These are phyloP conservation scores for Plenodomus tracheiphilus DNA, from an alignment of 2,329 filamentous ascomycete species.

Conservation along the genomic window DNA sequence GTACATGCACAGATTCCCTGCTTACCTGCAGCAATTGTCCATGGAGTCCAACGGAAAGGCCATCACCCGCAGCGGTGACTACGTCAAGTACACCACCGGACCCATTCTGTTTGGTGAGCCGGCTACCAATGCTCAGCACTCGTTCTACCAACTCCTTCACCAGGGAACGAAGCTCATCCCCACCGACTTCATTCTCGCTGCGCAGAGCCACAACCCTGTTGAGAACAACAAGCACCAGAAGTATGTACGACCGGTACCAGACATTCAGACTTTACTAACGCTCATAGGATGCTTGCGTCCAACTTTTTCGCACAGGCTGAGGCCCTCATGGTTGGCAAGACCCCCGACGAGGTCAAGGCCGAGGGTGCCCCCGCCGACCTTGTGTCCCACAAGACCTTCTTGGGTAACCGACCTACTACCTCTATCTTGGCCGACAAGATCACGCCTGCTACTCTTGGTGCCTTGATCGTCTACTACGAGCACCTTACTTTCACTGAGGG, in stretches of 20 bases:
- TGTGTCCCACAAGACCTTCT: conserved; percentile 98
- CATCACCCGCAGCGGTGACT: conserved; percentile 81
- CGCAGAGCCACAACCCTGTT: conserved; percentile 95
- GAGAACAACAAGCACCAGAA: conserved; percentile 92
- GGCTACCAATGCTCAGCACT: conserved; percentile 98
- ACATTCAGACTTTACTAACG: conserved; percentile 19
- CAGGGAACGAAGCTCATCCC: conserved; percentile 99
- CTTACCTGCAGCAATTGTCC: conserved; percentile 97
- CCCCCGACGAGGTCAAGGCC: conserved; percentile 74
- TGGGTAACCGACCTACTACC: conserved; percentile 95
- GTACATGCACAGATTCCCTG: conserved; percentile 98
- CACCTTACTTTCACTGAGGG: conserved; percentile 98
- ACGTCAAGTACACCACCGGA: conserved; percentile 97
- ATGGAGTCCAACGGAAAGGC: conserved; percentile 99
- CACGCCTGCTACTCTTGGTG: conserved; percentile 89
- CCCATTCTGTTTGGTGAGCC: conserved; percentile 97
- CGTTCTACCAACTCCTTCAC: conserved; percentile 99
- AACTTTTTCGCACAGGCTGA: conserved; percentile 92
- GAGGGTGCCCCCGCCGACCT: conserved; percentile 75
- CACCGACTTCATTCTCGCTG: conserved; percentile 95
- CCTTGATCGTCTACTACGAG: conserved; percentile 98
- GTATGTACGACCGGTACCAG: conserved; percentile 32
- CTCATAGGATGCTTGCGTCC: conserved; percentile 73
- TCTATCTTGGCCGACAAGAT: conserved; percentile 93
- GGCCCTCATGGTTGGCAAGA: conserved; percentile 90